Percentiles rank a stretch among this genome's conserved stretches.
Conservation (phyloP, 352 stramenopile genomes). For the Phytophthora fragariaefolia region DNA sequence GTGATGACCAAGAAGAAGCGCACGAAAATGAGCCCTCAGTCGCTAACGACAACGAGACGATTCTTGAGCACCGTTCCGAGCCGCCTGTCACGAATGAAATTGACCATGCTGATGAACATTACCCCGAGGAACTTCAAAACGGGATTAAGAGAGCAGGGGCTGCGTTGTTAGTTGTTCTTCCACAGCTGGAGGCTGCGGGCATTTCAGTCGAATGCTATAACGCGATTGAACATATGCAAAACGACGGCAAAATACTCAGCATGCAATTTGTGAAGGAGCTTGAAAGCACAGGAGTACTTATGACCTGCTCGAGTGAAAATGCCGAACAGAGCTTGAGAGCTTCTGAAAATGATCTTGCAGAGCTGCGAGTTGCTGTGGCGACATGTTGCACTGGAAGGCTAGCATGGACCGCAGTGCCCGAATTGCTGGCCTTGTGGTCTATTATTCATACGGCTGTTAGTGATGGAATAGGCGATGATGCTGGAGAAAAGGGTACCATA, state of each 20-base stretch:
- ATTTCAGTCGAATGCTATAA: constrained; percentile 17
- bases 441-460: constrained; percentile 17
- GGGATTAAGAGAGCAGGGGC: constrained; percentile 16
- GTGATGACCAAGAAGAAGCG: constrained; percentile 15
- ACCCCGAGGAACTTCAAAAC: constrained; percentile 11
- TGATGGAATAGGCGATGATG: constrained; percentile 6
- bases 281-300: constrained; percentile 4
- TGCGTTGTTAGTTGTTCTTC: constrained; percentile 13
- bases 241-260: constrained; percentile 5
- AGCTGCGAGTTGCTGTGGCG: constrained; percentile 18
- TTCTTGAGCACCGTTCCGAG: constrained; percentile 12
- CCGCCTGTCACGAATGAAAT: constrained; percentile 23
- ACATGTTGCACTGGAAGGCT: constrained; percentile 9
- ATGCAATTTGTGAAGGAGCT: constrained; percentile 25
- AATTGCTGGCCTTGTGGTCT: constrained; percentile 24
- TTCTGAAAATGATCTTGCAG: constrained; percentile 12
- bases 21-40: constrained; percentile 3
- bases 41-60: constrained; percentile 11
- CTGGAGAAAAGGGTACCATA: constrained; percentile 10
- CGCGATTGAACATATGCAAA: constrained; percentile 14
- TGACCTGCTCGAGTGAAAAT: constrained; percentile 11
- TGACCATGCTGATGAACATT: constrained; percentile 16
- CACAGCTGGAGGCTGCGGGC: constrained; percentile 3
- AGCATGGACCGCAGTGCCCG: constrained; percentile 5
- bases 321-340: constrained; percentile 1